Base-by-base conservation (phyloP, 192 early-diverging fungal genomes). In the Coemansia sp. region DNA sequence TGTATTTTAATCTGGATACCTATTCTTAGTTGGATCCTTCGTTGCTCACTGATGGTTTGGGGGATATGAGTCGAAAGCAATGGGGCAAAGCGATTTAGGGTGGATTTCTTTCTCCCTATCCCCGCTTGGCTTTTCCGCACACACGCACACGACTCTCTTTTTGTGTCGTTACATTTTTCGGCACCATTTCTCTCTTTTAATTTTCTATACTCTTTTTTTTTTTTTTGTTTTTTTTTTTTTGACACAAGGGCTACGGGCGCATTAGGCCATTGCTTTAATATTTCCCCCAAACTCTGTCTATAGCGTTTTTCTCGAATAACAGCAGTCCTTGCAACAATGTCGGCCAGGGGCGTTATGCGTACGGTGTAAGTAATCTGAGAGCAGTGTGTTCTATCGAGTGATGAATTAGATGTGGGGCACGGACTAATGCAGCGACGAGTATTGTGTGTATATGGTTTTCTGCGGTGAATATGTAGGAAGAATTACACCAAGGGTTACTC, bases 401-500 rank as follows among this genome's bases (percentile, higher is more conserved):
- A 15, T 17, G 29, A 34, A 32, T 17, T 10, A 39, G 36, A 61
- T 61, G 59, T 61, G 34, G 55, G 36, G 29, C 60, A 58, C 21
- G 29, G 39, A 60, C 57, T 61, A 62, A 69, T 44, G 64, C 51
- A 39, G 36, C 38, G 34, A 21, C 45, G n/a, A 27, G 11, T 17
- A 36, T 31, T 48, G 27, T 50, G 27, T 10, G 39, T 60, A 27
- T 68, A 19, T 31, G 21, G 0, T 32, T 25, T 48, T 19, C 17
- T 21, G 7, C 44, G 10, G 36, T 38, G 8, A 38, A 12, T 38
- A 15, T 70, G 41, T 84, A 93, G 90, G 64, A 94, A 94, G 86
- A 94, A 94, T 82, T 92, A 91, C 80, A 90, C 91, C 68, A 92
- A 91, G 74, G 94, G 96, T 8, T 98, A 95, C 77, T 87, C 91